A percentile compares a stretch with the other conserved stretches of the same genome.
Evolutionary conservation across 2,329 filamentous ascomycete species (phyloP).

Genomic region (Leptographium wingfieldii): DNA sequence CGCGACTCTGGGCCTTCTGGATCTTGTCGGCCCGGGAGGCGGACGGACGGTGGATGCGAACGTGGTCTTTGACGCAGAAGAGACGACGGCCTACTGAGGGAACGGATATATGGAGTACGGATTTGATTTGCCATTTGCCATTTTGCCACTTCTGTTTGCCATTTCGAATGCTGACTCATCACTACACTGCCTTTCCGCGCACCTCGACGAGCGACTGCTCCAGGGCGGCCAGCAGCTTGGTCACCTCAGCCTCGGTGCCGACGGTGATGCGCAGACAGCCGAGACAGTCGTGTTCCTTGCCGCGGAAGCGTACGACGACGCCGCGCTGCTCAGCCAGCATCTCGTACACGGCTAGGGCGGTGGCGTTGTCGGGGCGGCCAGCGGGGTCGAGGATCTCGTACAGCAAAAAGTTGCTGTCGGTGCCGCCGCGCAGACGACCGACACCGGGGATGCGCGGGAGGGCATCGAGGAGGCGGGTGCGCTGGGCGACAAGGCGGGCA

Average conservation of each 20-base stretch:
- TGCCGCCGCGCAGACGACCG: constrained; percentile 68
- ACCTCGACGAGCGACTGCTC: constrained; percentile 35
- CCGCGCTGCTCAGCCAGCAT: constrained; percentile 71
- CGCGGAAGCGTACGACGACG: constrained; percentile 86
- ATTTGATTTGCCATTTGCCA: too few relatives aligned
- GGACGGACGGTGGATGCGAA: constrained; percentile 73
- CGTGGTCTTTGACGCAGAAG: constrained; percentile 59
- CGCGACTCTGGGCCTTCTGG: constrained; percentile 40
- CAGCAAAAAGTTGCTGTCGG: constrained; percentile 76
- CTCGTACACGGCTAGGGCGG: constrained; percentile 72
- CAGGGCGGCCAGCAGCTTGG: constrained; percentile 61
- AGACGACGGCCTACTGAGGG: constrained; percentile 41
- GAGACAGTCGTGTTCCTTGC: constrained; percentile 79
- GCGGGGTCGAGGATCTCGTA: constrained; percentile 69
- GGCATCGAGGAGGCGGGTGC: constrained; percentile 61
- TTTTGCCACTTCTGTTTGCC: too few relatives aligned
- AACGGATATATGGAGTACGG: constrained; percentile 18
- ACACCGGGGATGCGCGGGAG: constrained; percentile 66
- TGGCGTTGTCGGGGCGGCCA: constrained; percentile 65
- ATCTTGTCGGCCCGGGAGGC: constrained; percentile 73
- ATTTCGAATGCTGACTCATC: constrained; percentile 18
- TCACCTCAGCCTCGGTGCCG: constrained; percentile 78
- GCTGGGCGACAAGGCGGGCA: constrained; percentile 59
- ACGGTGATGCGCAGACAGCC: constrained; percentile 88
- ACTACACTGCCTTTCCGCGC: constrained; percentile 21